A percentile compares a stretch with the other conserved stretches of the same genome.
Conservation (phyloP, 176 grass and related monocot species). For the Elaeis guineensis region DNA sequence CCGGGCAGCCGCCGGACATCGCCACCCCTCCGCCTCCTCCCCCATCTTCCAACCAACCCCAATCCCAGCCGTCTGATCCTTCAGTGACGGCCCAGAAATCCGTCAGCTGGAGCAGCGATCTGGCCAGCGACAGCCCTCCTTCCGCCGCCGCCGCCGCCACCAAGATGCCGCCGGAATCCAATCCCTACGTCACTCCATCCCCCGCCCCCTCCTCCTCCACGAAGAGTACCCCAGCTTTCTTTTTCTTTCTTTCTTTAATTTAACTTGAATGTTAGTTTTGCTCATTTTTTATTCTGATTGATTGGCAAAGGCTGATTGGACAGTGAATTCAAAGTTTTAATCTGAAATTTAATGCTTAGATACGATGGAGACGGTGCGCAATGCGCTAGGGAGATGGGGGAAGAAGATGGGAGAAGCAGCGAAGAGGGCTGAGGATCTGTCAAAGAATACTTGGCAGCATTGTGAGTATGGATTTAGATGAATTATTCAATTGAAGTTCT, state of each 20-base stretch:
- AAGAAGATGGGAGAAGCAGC: conserved; percentile 61
- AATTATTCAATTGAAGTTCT: background rate
- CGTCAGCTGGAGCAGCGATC: too few species aligned
- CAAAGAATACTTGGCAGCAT: conserved; percentile 94
- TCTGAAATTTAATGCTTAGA: conserved; percentile 25
- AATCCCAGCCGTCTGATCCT: too few species aligned
- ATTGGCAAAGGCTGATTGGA: too few species aligned
- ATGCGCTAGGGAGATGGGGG: conserved; percentile 67
- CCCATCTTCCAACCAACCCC: too few species aligned
- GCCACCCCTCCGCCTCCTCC: too few species aligned
- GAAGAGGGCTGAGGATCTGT: conserved; percentile 80
- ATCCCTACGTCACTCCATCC: conserved; percentile 50
- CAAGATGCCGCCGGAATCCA: conserved; percentile 26
- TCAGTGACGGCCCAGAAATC: too few species aligned
- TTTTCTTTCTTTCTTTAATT: background rate
- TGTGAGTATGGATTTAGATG: conserved; percentile 25
- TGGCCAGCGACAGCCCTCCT: too few species aligned
- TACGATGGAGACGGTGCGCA: conserved; percentile 71
- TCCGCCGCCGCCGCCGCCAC: conserved; percentile 1
- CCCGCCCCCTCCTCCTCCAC: conserved; percentile 28
- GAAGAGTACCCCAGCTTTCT: conserved; percentile 27
- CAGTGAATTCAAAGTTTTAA: too few species aligned
- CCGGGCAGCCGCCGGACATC: too few species aligned
- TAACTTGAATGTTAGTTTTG: background rate
- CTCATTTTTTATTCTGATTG: too few species aligned